Base-by-base conservation (phyloP, 257 asterid species). In the Echium plantagineum region DNA sequence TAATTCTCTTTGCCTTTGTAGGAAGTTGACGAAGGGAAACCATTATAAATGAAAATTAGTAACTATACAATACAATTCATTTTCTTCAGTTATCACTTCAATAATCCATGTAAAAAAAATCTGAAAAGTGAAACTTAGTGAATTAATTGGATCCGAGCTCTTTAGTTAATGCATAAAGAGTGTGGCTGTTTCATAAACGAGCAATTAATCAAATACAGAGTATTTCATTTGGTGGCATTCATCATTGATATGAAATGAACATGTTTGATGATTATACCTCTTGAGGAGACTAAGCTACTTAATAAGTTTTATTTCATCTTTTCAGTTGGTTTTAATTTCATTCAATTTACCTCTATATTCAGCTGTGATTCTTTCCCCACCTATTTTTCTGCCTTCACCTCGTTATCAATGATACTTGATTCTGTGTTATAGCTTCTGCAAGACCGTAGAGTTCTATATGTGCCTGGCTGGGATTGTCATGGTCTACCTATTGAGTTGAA, bases 401-500 rank as follows among this genome's bases (percentile, higher is more conserved):
- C 24, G 21, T 28, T 19, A 7, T 31, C 17, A 22, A 6, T 21
- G 15, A 21, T 22, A 2, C 1, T 21, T 24, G 42, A 4, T 56
- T 56, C 38, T 77, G 62, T 62, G 26, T 73, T 38, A 42, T 87
- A 93, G 98, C 94, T 93, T 74, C 95, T 93, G 75, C 95, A 84
- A 81, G 86, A 89, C 73, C 81, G 65, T 59, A 87, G 77, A 87
- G 98, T 89, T 72, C 81, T 66, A 67, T 93, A 79, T 52, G 89
- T 93, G 59, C 97, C 98, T 38, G 98, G 98, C 48, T 93, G 98
- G 98, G 98, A 93, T 84, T 93, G 98, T 60, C 98, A 93, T 76
- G 98, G 98, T 64, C 72, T 88, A 75, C 98, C 98, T 64, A 93
- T 93, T 60, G 98, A 93, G 85, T 78, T 93, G 74, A 93, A 93